A percentile compares a stretch with the other conserved stretches of the same genome.
These are phyloP conservation scores for Talaromyces sp. DNA, from an alignment of 2,329 filamentous ascomycete species.

Conservation along the genomic window DNA sequence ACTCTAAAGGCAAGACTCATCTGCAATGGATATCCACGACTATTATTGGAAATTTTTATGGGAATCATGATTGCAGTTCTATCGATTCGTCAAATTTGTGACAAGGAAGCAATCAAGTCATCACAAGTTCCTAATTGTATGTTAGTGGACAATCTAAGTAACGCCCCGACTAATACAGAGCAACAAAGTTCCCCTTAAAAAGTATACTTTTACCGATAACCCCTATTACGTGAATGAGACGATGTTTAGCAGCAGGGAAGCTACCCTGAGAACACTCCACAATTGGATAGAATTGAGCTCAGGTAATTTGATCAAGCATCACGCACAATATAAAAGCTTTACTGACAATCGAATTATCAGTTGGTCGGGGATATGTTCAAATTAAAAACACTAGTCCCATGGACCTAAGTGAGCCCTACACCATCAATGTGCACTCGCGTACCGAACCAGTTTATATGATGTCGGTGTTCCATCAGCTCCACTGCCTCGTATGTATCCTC, in stretches of 20 bases:
- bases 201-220: conserved; percentile 2
- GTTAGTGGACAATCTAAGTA: not conserved
- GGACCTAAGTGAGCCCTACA: conserved; percentile 3
- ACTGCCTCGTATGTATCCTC: not conserved
- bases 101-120: not conserved
- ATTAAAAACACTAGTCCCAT: not conserved
- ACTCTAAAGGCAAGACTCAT: not conserved
- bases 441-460: conserved; percentile 5
- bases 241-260: not conserved
- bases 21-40: not conserved
- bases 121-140: conserved; percentile 2
- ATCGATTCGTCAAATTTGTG: not conserved
- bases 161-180: not conserved
- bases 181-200: conserved; percentile 1
- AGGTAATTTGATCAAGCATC: not conserved
- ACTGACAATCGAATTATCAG: not conserved
- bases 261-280: conserved; percentile 1
- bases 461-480: conserved; percentile 5
- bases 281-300: conserved; percentile 6
- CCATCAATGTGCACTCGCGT: not conserved
- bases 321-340: not conserved
- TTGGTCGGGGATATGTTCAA: conserved; percentile 1
- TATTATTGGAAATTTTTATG: not conserved
- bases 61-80: not conserved
- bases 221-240: conserved; percentile 1